phyloP scores from a whole-genome alignment of 495 filamentous ascomycete species.

The Cercophora samala region DNA sequence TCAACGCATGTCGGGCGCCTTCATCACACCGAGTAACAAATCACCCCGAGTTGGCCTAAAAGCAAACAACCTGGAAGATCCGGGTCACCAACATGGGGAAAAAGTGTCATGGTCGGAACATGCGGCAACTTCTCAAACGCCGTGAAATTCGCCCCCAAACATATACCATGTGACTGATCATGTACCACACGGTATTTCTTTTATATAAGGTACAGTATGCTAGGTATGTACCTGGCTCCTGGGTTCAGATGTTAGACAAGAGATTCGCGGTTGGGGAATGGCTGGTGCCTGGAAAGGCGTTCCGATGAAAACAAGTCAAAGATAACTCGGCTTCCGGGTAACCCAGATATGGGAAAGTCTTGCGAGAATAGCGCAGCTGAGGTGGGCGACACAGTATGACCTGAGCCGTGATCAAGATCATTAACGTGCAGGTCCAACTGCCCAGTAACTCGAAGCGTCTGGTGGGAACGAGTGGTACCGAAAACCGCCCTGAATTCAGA shows the following conservation, averaged over 20 bases:
- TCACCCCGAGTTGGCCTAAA: background rate
- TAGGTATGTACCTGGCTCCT: no score
- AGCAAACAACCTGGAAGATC: background rate
- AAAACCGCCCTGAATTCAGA: background rate
- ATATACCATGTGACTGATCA: background rate
- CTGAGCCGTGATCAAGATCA: no score
- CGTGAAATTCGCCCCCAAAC: background rate
- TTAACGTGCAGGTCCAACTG: background rate
- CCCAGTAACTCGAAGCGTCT: no score
- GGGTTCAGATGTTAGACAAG: no score
- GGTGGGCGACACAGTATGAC: no score
- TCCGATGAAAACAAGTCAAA: background rate
- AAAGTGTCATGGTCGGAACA: background rate
- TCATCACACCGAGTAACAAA: background rate
- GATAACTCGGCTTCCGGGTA: background rate
- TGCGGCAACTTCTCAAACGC: background rate
- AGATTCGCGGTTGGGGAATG: background rate
- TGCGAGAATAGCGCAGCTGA: background rate
- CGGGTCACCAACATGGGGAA: background rate
- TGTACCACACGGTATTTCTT: no score
- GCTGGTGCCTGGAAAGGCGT: background rate
- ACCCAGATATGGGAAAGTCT: background rate
- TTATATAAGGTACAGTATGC: no score
- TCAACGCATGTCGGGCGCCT: background rate
- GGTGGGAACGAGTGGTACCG: no score